Conservation (phyloP, 192 early-diverging fungal species). For the Entomortierella lignicola region DNA sequence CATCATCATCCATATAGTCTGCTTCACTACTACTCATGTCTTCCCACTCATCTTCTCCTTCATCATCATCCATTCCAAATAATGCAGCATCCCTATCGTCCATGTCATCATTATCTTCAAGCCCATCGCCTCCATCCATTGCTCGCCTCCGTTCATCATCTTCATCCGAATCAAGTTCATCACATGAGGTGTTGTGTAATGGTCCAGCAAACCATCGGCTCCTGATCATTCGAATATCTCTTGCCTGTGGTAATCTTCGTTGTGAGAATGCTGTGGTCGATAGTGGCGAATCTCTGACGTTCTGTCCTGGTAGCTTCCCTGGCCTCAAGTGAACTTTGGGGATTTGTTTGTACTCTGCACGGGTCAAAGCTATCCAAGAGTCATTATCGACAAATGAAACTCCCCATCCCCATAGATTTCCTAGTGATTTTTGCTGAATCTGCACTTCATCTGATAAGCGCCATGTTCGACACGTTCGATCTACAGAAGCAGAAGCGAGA, state of each 20-base stretch:
- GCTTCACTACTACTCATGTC: conserved; percentile 22
- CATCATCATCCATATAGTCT: conserved; percentile 10
- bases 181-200: conserved; percentile 26
- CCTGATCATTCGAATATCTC: conserved; percentile 30
- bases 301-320: conserved; percentile 30
- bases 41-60: conserved; percentile 37
- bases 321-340: conserved; percentile 36
- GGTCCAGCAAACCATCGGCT: conserved; percentile 38
- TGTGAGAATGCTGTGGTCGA: conserved; percentile 18
- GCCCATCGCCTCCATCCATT: background rate
- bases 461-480: conserved; percentile 65
- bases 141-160: conserved; percentile 17
- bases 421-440: conserved; percentile 40
- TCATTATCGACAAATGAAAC: conserved; percentile 25
- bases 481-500: conserved; percentile 67
- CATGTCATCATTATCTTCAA: conserved; percentile 16
- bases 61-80: conserved; percentile 51
- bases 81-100: conserved; percentile 35
- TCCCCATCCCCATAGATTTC: conserved; percentile 34
- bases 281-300: conserved; percentile 34
- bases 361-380: conserved; percentile 18
- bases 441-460: conserved; percentile 46
- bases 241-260: conserved; percentile 19
- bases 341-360: conserved; percentile 24
- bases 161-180: conserved; percentile 31